Evolutionary conservation across 2,329 filamentous ascomycete genomes (phyloP).

Genomic region (Juglanconis sp.): DNA sequence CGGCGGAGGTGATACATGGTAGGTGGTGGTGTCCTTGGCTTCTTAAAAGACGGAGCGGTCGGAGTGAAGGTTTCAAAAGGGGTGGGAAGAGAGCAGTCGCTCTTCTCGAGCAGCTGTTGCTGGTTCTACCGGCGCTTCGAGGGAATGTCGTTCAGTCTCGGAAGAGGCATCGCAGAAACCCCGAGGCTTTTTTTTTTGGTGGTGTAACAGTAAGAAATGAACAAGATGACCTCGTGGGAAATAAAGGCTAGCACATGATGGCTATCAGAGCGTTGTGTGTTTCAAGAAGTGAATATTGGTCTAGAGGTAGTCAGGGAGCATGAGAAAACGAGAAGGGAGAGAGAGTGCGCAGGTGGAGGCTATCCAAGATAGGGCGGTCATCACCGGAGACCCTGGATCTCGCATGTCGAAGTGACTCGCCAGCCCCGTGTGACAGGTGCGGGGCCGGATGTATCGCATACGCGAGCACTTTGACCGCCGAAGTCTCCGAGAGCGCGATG

Average conservation of each 20-base stretch:
- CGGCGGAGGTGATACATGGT: constrained; percentile 48
- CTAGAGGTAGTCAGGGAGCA: background rate
- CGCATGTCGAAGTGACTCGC: background rate
- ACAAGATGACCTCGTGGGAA: background rate
- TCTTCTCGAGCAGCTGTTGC: background rate
- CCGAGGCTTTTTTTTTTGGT: background rate
- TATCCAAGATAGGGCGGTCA: too few relatives aligned
- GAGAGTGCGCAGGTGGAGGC: too few relatives aligned
- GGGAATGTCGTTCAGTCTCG: background rate
- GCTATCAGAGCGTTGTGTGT: background rate
- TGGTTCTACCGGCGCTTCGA: constrained; percentile 6
- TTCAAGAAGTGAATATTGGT: background rate
- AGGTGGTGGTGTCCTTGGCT: background rate
- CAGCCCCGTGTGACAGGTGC: background rate
- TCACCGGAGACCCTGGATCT: too few relatives aligned
- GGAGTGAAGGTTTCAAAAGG: background rate
- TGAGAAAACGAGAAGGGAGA: background rate
- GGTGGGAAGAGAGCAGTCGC: background rate
- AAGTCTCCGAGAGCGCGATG: background rate
- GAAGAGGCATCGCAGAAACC: constrained; percentile 7
- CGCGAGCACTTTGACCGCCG: background rate
- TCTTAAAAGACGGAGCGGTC: background rate
- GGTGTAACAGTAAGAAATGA: background rate
- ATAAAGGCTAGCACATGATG: constrained; percentile 8
- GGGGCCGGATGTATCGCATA: background rate